These are phyloP conservation scores for Lagenidium sp. DNA, from an alignment of 352 stramenopile species.

Conservation along the genomic window DNA sequence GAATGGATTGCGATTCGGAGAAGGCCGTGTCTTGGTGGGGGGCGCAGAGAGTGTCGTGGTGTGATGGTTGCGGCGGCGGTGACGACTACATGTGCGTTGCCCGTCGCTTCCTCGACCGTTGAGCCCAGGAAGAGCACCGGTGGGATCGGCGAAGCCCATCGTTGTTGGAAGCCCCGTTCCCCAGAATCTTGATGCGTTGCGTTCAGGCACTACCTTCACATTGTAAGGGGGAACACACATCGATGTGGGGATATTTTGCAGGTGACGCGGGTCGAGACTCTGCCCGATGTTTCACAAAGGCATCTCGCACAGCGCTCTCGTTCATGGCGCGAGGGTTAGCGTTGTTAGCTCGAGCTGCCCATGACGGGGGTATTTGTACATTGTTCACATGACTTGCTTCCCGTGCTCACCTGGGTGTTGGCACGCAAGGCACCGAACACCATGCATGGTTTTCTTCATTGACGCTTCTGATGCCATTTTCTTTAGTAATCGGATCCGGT, in stretches of 20 bases:
- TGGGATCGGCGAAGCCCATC: slow-evolving; percentile 63
- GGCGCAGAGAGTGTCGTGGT: not conserved
- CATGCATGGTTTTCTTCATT: slow-evolving; percentile 1
- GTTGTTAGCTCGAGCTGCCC: no score
- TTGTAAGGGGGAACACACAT: slow-evolving; percentile 73
- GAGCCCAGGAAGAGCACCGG: no score
- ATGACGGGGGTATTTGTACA: no score
- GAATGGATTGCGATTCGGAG: not conserved
- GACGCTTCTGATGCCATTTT: slow-evolving; percentile 20
- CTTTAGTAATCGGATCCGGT: slow-evolving; percentile 87
- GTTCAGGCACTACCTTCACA: slow-evolving; percentile 68
- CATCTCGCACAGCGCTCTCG: slow-evolving; percentile 64
- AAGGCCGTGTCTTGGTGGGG: not conserved
- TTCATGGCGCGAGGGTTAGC: no score
- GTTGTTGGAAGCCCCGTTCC: slow-evolving; percentile 23
- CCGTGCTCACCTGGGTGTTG: slow-evolving; percentile 1
- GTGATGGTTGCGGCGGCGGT: not conserved
- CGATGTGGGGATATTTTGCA: slow-evolving; percentile 7
- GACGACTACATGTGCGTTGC: not conserved
- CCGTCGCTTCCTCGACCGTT: not conserved
- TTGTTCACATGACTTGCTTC: no score
- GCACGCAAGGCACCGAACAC: slow-evolving; percentile 16
- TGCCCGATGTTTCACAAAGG: slow-evolving; percentile 54
- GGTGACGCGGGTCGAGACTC: slow-evolving; percentile 52
- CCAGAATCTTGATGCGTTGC: slow-evolving; percentile 77